Evolutionary conservation across 176 grass and related monocot genomes (phyloP).

Genomic region (Avena atlantica): DNA sequence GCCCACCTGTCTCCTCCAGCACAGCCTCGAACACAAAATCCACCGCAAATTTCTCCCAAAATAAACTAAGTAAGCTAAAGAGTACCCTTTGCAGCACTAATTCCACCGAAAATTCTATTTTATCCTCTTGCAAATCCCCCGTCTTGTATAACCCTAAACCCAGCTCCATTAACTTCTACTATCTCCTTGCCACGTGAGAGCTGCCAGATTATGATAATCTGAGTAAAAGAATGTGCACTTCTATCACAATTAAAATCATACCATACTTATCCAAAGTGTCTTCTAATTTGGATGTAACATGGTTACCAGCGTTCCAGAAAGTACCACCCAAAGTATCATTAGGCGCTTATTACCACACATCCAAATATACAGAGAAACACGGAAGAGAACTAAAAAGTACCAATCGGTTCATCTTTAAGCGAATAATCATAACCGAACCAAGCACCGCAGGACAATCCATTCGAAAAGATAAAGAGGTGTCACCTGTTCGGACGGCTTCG

Average conservation of each 20-base stretch:
- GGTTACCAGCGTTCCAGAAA: not conserved
- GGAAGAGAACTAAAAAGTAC: not conserved
- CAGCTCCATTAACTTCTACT: not conserved
- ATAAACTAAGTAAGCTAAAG: not conserved
- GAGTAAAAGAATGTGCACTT: conserved; percentile 7
- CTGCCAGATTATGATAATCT: conserved; percentile 9
- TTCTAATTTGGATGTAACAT: not conserved
- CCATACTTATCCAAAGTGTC: not conserved
- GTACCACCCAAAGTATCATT: not conserved
- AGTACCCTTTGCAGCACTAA: not conserved
- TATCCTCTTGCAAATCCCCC: not conserved
- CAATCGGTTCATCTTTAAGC: not conserved
- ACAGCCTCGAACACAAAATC: not conserved
- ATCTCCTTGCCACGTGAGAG: not conserved
- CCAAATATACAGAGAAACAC: not conserved
- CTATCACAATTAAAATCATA: conserved; percentile 12
- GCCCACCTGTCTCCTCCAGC: not conserved
- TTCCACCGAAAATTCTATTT: not conserved
- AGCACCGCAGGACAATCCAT: not conserved
- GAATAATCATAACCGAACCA: not conserved
- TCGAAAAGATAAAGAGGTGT: not conserved
- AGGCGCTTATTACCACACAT: not conserved
- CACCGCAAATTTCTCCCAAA: not conserved
- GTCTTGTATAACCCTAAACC: not conserved
- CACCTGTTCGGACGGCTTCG: conserved; percentile 62